Evolutionary conservation across 1,139 yeast genomes (phyloP), one percentile per base, ranked within the genome.

Genomic region (Candida albicans): DNA sequence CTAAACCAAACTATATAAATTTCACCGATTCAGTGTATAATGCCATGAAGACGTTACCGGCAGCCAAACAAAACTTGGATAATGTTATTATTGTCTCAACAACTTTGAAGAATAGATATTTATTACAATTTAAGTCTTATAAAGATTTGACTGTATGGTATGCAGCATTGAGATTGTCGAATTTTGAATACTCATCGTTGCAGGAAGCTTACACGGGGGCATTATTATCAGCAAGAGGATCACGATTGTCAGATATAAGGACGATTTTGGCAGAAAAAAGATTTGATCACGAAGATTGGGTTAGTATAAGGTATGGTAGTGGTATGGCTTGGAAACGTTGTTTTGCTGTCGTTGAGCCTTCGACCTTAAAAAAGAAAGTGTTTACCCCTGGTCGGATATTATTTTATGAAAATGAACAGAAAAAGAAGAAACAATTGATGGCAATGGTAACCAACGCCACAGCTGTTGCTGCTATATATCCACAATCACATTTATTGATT

Each of bases 301-400:
- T 87, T 32, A 80, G 91, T 63, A 95, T 93, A 24, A 75, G 98
- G 52, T 91, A 91, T 63, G 98, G 98, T 12, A 81, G 95, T 13
- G 99, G 99, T 30, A 89, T 89, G 96, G 96, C 97, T 1, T 93
- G 98, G 97, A 87, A 86, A 59, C 77, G 96, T 50, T 91, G 96
- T 60, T 93, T 79, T 71, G 93, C 96, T 1, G 96, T 90, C n/a
- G 79, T 91, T 45, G 89, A 91, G 49, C 97, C 96, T 8, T 64
- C 70, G 32, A 47, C 68, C 67, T 8, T 68, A 58, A 65, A 82
- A 62, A 62, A 80, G 62, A 69, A 58, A 50, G 73, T 68, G 56
- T 70, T 76, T 51, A 56, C 67, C 28, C 72, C 83, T 31, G 84
- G 91, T 31, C 68, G 81, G 49, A 79, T 84, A 13, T 67, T 76